These are phyloP conservation scores for Pleomassaria siparia DNA, from an alignment of 2,329 filamentous ascomycete genomes.

Conservation along the genomic window DNA sequence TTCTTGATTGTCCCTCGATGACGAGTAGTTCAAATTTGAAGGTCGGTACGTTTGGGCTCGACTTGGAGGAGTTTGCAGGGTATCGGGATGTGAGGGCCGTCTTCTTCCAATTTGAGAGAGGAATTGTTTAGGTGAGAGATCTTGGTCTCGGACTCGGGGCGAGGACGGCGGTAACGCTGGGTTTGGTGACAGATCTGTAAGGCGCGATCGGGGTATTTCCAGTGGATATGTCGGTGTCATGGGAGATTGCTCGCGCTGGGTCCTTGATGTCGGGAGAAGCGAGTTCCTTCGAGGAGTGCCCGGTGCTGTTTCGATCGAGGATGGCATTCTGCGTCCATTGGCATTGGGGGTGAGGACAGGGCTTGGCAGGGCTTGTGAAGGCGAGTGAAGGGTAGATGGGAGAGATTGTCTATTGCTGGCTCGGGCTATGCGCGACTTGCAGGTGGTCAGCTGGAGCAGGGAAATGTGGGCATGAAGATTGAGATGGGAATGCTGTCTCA, in stretches of 20 bases:
- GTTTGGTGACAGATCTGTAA: conserved; percentile 32
- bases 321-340: conserved; percentile 24
- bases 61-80: conserved; percentile 33
- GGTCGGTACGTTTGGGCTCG: conserved; percentile 37
- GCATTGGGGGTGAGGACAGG: conserved; percentile 30
- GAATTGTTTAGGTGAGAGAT: conserved; percentile 38
- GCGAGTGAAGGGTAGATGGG: conserved; percentile 31
- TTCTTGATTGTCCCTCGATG: conserved; percentile 31
- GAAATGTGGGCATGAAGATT: not conserved
- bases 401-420: conserved; percentile 39
- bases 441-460: conserved; percentile 13
- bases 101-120: conserved; percentile 30
- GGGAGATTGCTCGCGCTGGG: conserved; percentile 29
- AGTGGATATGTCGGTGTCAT: conserved; percentile 26
- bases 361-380: conserved; percentile 25
- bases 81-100: conserved; percentile 36
- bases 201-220: conserved; percentile 27
- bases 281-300: conserved; percentile 28
- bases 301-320: conserved; percentile 28
- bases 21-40: conserved; percentile 41
- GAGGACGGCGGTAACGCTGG: conserved; percentile 18
- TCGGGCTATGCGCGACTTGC: conserved; percentile 42
- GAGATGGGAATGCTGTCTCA: too few relatives aligned
- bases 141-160: conserved; percentile 25
- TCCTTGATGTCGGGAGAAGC: conserved; percentile 31